Base-by-base conservation (phyloP, 371 early-diverging fungal genomes). In the Mucor sp. region DNA sequence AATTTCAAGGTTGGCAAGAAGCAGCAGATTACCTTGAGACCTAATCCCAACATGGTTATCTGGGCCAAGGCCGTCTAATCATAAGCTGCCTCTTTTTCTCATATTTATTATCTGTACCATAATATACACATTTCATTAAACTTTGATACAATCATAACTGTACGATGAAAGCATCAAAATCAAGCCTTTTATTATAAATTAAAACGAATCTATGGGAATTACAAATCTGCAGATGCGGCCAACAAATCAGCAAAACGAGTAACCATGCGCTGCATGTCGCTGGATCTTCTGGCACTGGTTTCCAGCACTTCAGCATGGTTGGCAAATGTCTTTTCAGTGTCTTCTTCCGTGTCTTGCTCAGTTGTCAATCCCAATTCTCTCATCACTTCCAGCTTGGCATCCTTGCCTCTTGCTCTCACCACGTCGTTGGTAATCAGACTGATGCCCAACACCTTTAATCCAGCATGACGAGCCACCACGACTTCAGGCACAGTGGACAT, bases 401-500 rank as follows among this genome's bases (percentile, higher is more conserved):
- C 81, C 62, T 83, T 80, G 21, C 92, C 93, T 47, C 85, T 80
- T 19, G 91, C 85, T 60, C 80, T 69, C 30, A 91, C 87, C 32
- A 93, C 96, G 33, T 80, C 83, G 79, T 97, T 96, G 56, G 98
- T 95, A 66, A 97, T 89, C 63, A 98, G 84, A 60, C 87, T 83
- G 65, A 97, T 72, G 19, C 95, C 97, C 58, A 98, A 79, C 1
- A 96, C 94, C 69, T 89, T 84, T 71, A 98, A 85, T 15, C 95
- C 96, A 33, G 91, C 89, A 80, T 98, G 98, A 61, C 91, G 89
- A 17, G 97, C 97, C 37, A 94, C 88, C n/a, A 96, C 78, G n/a
- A 93, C 92, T 77, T 98, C 98, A 17, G 97, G 97, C 3, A 95
- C 90, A n/a, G 97, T 97, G 50, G 93, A 92, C 98, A 98, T 98